A percentile compares a stretch with the other conserved stretches of the same genome.
These are phyloP conservation scores for Elongisporangium undulatum DNA, from an alignment of 352 stramenopile species.

Conservation along the genomic window DNA sequence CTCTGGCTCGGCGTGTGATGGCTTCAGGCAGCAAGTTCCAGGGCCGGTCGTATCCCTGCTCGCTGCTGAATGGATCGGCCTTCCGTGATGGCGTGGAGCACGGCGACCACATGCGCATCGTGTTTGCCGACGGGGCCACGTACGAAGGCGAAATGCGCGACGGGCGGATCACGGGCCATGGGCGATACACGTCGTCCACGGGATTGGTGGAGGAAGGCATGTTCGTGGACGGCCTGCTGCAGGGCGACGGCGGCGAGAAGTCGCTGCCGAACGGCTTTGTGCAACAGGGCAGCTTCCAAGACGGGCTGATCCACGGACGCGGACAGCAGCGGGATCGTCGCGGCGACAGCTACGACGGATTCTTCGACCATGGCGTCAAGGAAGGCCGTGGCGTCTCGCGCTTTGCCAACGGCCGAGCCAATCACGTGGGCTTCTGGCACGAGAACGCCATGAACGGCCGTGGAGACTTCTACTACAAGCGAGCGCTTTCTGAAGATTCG, in stretches of 20 bases:
- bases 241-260: constrained; percentile 41
- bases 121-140: constrained; percentile 53
- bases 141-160: constrained; percentile 70
- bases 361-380: constrained; percentile 48
- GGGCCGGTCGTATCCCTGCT: constrained; percentile 22
- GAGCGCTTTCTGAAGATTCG: not conserved
- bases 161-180: constrained; percentile 43
- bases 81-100: constrained; percentile 51
- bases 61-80: constrained; percentile 41
- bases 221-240: constrained; percentile 52
- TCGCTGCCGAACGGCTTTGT: constrained; percentile 41
- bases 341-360: constrained; percentile 55
- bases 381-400: constrained; percentile 33
- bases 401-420: constrained; percentile 30
- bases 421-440: constrained; percentile 62
- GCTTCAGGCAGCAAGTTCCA: constrained; percentile 23
- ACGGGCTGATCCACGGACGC: constrained; percentile 42
- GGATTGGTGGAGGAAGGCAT: constrained; percentile 58
- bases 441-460: constrained; percentile 58
- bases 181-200: constrained; percentile 55
- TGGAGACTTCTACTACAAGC: constrained; percentile 50
- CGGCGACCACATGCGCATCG: constrained; percentile 37
- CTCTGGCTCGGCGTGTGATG: constrained; percentile 36
- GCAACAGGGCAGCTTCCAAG: constrained; percentile 40
- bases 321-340: constrained; percentile 29